Evolutionary conservation across 352 stramenopile species (phyloP).

Genomic region (Nannochloropsis limnetica): DNA sequence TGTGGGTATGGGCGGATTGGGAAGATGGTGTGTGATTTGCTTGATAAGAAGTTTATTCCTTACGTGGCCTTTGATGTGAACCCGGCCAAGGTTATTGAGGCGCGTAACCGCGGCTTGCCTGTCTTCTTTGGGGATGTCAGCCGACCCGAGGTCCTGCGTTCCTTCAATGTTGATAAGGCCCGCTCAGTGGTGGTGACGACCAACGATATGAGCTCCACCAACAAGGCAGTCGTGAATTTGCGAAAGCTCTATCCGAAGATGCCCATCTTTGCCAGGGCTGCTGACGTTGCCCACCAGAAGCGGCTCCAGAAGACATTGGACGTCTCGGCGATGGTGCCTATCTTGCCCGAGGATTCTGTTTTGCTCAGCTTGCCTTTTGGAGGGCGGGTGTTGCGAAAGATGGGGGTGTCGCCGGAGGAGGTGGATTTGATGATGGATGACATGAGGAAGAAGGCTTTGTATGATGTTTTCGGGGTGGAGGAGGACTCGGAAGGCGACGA

Average conservation of each 20-base stretch:
- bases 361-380: slow-evolving; percentile 71
- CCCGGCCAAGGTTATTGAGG: slow-evolving; percentile 69
- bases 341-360: slow-evolving; percentile 69
- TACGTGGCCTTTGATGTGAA: slow-evolving; percentile 72
- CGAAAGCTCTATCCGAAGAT: slow-evolving; percentile 67
- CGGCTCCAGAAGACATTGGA: slow-evolving; percentile 58
- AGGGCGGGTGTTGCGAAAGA: slow-evolving; percentile 63
- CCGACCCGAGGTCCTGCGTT: slow-evolving; percentile 65
- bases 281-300: slow-evolving; percentile 66
- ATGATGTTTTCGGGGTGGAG: slow-evolving; percentile 1
- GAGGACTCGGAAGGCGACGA: slow-evolving; percentile 16
- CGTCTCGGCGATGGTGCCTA: slow-evolving; percentile 70
- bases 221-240: slow-evolving; percentile 67
- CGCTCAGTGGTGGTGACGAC: slow-evolving; percentile 69
- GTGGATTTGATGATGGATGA: slow-evolving; percentile 56
- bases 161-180: slow-evolving; percentile 70
- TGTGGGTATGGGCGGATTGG: slow-evolving; percentile 71
- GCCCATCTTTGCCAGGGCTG: slow-evolving; percentile 64
- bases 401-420: slow-evolving; percentile 63
- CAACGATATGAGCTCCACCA: slow-evolving; percentile 61
- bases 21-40: slow-evolving; percentile 69
- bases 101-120: slow-evolving; percentile 63
- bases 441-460: slow-evolving; percentile 46
- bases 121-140: slow-evolving; percentile 71
- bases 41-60: slow-evolving; percentile 71